These are phyloP conservation scores for Acanthamoeba triangularis DNA, from an alignment of 208 protist species.

Conservation along the genomic window DNA sequence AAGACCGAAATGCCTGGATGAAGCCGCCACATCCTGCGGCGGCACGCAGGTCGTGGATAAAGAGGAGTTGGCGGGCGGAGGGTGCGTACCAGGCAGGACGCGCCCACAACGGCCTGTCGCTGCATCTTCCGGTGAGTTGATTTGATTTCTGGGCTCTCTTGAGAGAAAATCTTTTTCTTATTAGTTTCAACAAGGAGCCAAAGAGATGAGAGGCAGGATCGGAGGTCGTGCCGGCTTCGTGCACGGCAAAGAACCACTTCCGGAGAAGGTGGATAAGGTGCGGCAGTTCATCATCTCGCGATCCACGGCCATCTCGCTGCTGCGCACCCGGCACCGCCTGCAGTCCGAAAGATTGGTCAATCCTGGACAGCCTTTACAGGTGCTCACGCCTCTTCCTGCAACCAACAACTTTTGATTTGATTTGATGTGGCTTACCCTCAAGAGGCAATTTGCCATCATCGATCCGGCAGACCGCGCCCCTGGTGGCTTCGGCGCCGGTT, in stretches of 20 bases:
- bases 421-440: background rate
- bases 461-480: background rate
- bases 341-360: background rate
- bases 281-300: conserved; percentile 28
- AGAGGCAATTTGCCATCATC: background rate
- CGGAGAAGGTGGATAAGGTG: background rate
- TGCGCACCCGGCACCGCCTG: background rate
- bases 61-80: background rate
- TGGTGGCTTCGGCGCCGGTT: background rate
- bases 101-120: background rate
- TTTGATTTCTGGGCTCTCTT: background rate
- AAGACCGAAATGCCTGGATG: background rate
- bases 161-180: background rate
- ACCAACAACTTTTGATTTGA: background rate
- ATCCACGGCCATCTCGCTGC: conserved; percentile 12
- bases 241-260: background rate
- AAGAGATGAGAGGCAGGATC: background rate
- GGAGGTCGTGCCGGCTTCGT: background rate
- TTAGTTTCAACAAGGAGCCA: background rate
- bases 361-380: background rate
- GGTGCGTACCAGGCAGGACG: background rate
- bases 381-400: background rate
- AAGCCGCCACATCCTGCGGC: no score
- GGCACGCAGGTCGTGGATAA: no score
- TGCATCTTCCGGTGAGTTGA: background rate